phyloP scores from a whole-genome alignment of 306 rosid genomes.

The Fagus sylvatica region DNA sequence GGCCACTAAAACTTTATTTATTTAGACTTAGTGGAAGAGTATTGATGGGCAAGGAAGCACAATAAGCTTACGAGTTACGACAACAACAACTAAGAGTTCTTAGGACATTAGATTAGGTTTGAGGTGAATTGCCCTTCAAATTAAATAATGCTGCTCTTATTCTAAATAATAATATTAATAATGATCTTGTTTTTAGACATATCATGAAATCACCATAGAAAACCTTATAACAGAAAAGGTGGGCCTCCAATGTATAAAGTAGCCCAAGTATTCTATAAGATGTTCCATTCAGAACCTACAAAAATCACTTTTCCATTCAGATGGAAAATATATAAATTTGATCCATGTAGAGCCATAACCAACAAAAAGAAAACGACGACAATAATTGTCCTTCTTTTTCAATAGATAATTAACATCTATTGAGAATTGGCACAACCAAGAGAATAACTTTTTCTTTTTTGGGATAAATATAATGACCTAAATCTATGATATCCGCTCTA shows the following conservation, averaged over 20 bases:
- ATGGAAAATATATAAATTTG: not conserved
- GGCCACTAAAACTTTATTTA: slow-evolving; percentile 13
- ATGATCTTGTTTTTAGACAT: slow-evolving; percentile 26
- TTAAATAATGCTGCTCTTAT: slow-evolving; percentile 17
- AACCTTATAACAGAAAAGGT: slow-evolving; percentile 17
- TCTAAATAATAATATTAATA: not conserved
- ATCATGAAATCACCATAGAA: slow-evolving; percentile 20
- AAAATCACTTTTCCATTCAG: not conserved
- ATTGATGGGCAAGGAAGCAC: slow-evolving; percentile 25
- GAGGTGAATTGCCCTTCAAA: slow-evolving; percentile 13
- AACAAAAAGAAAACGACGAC: not conserved
- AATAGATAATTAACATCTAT: not conserved
- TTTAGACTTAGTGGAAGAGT: slow-evolving; percentile 43
- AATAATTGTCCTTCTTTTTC: not conserved
- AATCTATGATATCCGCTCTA: too few species aligned
- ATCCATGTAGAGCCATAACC: not conserved
- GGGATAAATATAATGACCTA: too few species aligned
- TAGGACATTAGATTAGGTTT: slow-evolving; percentile 8
- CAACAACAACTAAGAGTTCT: slow-evolving; percentile 22
- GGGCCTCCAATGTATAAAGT: slow-evolving; percentile 20
- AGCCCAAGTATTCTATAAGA: slow-evolving; percentile 1
- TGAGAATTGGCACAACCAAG: not conserved
- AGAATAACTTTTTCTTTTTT: too few species aligned
- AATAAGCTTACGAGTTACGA: slow-evolving; percentile 33
- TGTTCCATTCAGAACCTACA: slow-evolving; percentile 29